These are phyloP conservation scores for Rubus parviflorus DNA, from an alignment of 306 rosid species.

Conservation along the genomic window DNA sequence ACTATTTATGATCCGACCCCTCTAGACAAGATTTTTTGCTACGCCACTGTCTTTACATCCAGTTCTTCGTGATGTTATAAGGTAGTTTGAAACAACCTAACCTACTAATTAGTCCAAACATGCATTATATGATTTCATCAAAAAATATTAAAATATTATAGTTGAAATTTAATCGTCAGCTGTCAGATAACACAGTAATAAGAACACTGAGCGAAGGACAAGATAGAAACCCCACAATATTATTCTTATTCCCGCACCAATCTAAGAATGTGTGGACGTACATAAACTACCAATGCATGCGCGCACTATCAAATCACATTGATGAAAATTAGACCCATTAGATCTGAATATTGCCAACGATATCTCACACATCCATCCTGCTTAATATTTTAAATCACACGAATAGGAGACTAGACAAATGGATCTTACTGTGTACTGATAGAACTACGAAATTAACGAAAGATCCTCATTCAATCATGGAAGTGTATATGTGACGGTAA, in stretches of 20 bases:
- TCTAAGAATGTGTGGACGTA: constrained; percentile 6
- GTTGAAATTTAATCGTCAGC: background rate
- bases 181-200: background rate
- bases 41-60: too few species aligned
- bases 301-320: background rate
- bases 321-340: background rate
- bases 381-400: background rate
- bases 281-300: background rate
- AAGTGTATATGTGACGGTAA: background rate
- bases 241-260: background rate
- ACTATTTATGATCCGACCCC: too few species aligned
- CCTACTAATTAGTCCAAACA: too few species aligned
- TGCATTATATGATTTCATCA: too few species aligned
- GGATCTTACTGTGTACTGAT: background rate
- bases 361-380: background rate
- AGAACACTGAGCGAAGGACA: background rate
- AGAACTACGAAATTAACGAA: background rate
- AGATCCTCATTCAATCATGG: background rate
- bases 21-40: too few species aligned
- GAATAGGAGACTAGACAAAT: background rate
- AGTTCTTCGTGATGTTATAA: too few species aligned
- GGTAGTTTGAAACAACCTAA: too few species aligned
- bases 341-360: background rate
- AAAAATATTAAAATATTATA: background rate
- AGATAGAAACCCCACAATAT: background rate